Base-by-base conservation (phyloP, 1,139 yeast genomes). In the Hyphopichia fennica region DNA sequence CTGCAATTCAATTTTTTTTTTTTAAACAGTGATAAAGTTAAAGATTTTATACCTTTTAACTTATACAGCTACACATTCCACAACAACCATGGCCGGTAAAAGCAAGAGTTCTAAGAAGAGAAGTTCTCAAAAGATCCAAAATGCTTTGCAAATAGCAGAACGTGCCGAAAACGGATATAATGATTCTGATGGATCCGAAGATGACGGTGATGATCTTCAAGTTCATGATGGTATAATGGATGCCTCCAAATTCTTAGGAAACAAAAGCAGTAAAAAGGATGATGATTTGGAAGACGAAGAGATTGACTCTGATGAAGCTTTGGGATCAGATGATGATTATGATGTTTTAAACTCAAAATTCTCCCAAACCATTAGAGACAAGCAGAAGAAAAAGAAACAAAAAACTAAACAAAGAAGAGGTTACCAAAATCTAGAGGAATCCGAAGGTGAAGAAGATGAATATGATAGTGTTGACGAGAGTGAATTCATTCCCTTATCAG, bases 401-500 rank as follows among this genome's bases (percentile, higher is more conserved):
- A 55, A 49, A 38, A 56, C 49, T 14, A 58, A 58, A 41, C 54
- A 50, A 40, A 54, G 57, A 53, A 27, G 53, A 50, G 4, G 42
- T 43, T 7, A 39, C 41, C 13, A 42, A 34, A 38, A 49, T 32
- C 63, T 54, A 20, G 63, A 53, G 38, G 65, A 38, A 19, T 18
- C 29, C 10, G 27, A 57, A 15, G 68, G 59, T 7, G 68, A 64
- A 10, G 73, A 66, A 35, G 75, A 69, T 16, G 80, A 79, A 63
- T 83, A 79, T 49, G 68, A 65, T 37, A 78, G 84, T 54, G 62
- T 79, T 38, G 96, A 90, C 54, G 96, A 88, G 58, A 69, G 67
- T 30, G 87, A 88, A 52, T 71, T 90, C 45, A 78, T 87, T 42
- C 79, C 95, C 0, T 70, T 90, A 38, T 86, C 96, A 7, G 90